Evolutionary conservation across 2,329 filamentous ascomycete genomes (phyloP), one percentile per base, ranked within the genome.

Genomic region (Chaetomium strumarium): DNA sequence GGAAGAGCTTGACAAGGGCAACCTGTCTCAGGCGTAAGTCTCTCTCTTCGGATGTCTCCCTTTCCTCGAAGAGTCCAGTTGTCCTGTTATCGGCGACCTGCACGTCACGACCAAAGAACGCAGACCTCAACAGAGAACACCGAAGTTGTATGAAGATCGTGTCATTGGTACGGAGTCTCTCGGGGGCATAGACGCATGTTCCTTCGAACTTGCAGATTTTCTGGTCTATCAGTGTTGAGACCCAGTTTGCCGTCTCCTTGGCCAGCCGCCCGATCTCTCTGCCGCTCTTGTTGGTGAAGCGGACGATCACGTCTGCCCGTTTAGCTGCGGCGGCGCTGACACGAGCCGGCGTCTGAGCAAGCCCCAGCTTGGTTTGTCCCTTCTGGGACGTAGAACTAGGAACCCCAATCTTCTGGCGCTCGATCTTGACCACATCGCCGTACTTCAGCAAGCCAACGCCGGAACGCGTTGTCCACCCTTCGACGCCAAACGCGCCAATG

Each of bases 161-260:
- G 63, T 99, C 93, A 63, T 95, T 96, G 9, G 91, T 93, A 46
- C 88, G 79, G 44, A 97, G 70, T 43, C 81, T 77, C 51, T 97
- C 92, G 0, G 91, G 91, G 0, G 88, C 88, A 67, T 88, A 97
- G 1, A 99, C 90, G 63, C 90, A 96, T 12, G 80, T 83, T 6
- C 88, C 93, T 60, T 95, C 88, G 56, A 99, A 95, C 19, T 73
- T 80, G 73, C 91, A 96, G 3, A 96, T 79, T 31, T 86, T 85
- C 66, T 97, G 90, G 64, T 99, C 93, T 47, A 97, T 83, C 60
- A 99, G 71, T 0, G 90, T 85, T 3, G 93, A 96, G 6, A 97
- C 88, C 91, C 93, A 99, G 55, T 84, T 82, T 4, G 93, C 90
- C 5, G 83, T 84, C 33, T 97, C 91, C 62, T 91, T 92, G 29